Base-by-base conservation (phyloP, 78 protist genomes). In the Planoprotostelium fungivorum region DNA sequence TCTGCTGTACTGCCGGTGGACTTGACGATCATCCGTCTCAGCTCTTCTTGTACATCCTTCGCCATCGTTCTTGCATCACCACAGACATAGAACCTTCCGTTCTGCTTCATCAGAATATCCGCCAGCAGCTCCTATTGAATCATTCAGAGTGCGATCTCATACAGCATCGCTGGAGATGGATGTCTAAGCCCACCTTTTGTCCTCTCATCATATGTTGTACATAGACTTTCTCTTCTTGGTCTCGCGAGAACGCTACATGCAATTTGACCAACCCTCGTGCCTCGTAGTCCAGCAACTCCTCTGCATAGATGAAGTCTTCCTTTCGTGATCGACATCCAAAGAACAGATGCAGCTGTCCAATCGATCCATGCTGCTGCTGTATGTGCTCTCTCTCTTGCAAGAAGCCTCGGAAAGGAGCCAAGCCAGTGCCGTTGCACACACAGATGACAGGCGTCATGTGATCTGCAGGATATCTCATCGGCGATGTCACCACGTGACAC, bases 391-490 rank as follows among this genome's bases (percentile, higher is more conserved):
- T 51, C 34, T 92, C 95, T 51, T 95, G 96, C 23, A 96, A 36
- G 90, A 98, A 97, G 10, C 97, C 98, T 28, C 97, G 36, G 92
- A 98, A 94, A 9, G 99, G 99, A 0, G 99, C 99, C 0, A 98
- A 85, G 63, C 99, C 99, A 0, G 99, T 97, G 51, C 99, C 99
- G 1, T 98, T 98, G 31, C 99, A 98, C 34, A 97, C 92, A 95
- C 95, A 90, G 87, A 98, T 89, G 34, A 96, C 31, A 35, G 98
- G 99, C 35, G 31, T 51, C 73, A 51, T 5, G 31, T 25, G 73
- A 51, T 16, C 73, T 16, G 31, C 16, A 16, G 5, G 16, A 25
- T 51, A 51, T 16, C 31, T 51, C 73, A 51, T 51, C 73, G 16
- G n/a, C 16, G 73, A 51, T 16, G 73, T 51, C 73, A 51, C 73